Conservation (phyloP, 1,139 yeast species). For the Hanseniaspora uvarum region DNA sequence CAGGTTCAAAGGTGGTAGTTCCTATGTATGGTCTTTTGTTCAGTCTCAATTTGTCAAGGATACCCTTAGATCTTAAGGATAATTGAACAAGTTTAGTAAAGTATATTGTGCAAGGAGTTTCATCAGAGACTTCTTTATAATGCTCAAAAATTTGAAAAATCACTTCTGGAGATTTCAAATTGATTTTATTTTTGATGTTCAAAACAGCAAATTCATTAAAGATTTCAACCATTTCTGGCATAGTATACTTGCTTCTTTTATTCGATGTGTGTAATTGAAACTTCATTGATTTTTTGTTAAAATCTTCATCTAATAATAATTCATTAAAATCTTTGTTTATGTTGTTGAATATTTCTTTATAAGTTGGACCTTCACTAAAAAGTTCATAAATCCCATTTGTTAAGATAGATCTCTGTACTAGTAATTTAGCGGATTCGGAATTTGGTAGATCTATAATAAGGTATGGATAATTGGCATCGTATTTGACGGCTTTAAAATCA, state of each 20-base stretch:
- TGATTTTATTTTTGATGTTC: conserved; percentile 64
- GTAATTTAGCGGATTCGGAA: conserved; percentile 56
- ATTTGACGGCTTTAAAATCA: conserved; percentile 40
- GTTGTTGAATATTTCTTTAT: conserved; percentile 32
- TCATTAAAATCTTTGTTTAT: neutral
- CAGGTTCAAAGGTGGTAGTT: conserved; percentile 93
- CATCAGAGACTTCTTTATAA: conserved; percentile 38
- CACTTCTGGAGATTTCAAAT: conserved; percentile 69
- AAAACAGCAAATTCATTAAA: conserved; percentile 67
- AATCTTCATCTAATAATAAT: neutral
- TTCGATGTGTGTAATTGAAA: conserved; percentile 71
- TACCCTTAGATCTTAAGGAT: conserved; percentile 48
- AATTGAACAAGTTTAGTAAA: conserved; percentile 66
- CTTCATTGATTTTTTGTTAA: conserved; percentile 38
- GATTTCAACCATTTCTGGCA: conserved; percentile 43
- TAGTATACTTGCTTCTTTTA: conserved; percentile 47
- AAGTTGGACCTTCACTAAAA: conserved; percentile 58
- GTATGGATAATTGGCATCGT: conserved; percentile 61
- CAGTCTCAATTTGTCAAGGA: conserved; percentile 66
- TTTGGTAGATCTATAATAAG: conserved; percentile 50
- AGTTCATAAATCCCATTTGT: conserved; percentile 72
- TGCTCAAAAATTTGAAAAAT: conserved; percentile 66
- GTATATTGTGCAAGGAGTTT: conserved; percentile 49
- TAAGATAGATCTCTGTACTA: conserved; percentile 59
- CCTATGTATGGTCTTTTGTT: conserved; percentile 82